These are phyloP conservation scores for Pythium aquatile DNA, from an alignment of 352 stramenopile species.

Conservation along the genomic window DNA sequence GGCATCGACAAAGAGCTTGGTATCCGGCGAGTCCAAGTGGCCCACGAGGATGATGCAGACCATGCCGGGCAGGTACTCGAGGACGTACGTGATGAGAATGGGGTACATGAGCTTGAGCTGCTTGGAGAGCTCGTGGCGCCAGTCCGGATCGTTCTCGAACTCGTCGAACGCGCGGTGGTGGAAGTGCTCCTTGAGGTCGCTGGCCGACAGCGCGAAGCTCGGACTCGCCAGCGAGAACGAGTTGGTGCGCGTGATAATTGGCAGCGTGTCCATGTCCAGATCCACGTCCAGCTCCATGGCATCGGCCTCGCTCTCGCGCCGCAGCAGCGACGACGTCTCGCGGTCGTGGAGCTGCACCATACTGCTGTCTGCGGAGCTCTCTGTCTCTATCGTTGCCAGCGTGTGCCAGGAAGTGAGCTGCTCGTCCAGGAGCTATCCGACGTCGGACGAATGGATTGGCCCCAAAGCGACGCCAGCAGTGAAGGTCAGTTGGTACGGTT, in stretches of 20 bases:
- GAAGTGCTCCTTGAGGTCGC: slow-evolving; percentile 36
- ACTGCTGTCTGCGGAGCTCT: not conserved
- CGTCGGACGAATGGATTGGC: not conserved
- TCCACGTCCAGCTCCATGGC: slow-evolving; percentile 27
- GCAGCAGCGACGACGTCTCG: slow-evolving; percentile 23
- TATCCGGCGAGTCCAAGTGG: slow-evolving; percentile 57
- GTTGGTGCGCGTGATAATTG: slow-evolving; percentile 51
- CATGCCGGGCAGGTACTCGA: slow-evolving; percentile 57
- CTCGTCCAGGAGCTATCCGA: not conserved
- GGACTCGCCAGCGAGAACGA: slow-evolving; percentile 54
- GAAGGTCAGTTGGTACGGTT: not conserved
- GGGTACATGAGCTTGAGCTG: slow-evolving; percentile 47
- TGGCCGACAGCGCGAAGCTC: slow-evolving; percentile 37
- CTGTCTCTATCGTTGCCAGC: not conserved
- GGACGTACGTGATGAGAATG: slow-evolving; percentile 47
- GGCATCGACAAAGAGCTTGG: slow-evolving; percentile 58
- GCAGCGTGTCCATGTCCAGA: slow-evolving; percentile 24
- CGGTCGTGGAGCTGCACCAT: slow-evolving; percentile 9
- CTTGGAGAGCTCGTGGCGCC: slow-evolving; percentile 42
- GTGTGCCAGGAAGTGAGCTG: not conserved
- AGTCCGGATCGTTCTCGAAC: slow-evolving; percentile 40
- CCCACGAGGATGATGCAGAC: slow-evolving; percentile 61
- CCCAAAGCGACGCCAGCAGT: not conserved
- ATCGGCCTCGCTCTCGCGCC: slow-evolving; percentile 5
- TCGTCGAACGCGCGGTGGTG: slow-evolving; percentile 36